Base-by-base conservation (phyloP, 129 eudicot species). In the Erigeron canadensis region DNA sequence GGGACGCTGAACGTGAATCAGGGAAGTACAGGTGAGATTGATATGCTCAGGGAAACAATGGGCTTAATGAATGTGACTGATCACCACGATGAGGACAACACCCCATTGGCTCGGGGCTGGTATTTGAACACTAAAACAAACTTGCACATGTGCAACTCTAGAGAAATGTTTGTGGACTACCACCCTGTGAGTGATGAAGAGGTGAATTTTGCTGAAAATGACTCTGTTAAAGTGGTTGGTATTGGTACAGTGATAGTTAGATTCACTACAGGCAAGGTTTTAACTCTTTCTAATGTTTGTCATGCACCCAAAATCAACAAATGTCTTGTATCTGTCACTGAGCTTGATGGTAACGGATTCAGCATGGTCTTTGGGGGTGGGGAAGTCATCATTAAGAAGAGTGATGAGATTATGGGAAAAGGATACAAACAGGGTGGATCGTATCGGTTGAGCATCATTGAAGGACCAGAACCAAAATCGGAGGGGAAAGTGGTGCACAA, bases 161-260 rank as follows among this genome's bases (percentile, higher is more conserved):
- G 44, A 44, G 66, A 61, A 43, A 61, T 61, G 66, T 61, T 12
- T 61, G 7, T 61, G 44, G 45, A 61, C 66, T 61, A 61, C 66
- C 17, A 28, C 66, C 66, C 66, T 0, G 19, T 61, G 66, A 61
- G 17, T 6, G 66, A 10, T 34, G 10, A 38, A n/a, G 42, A 61
- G 42, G 66, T 61, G 66, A 61, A 12, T 13, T 11, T 61, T 43
- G 66, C 13, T 45, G 7, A 61, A 2, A 38, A 61, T 61, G 21
- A 12, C 5, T 18, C 0, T 13, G 46, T 38, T 61, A 44, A 61
- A 34, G 66, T 61, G 44, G 66, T 16, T 6, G 66, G 66, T 43
- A 37, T 61, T 38, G 66, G 66, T 61, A 28, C 45, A 5, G 66
- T 61, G 66, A 21, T 61, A 45, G 15, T 61, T 61, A 8, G 42